These are phyloP conservation scores for Calocybe indica DNA, from an alignment of 768 basidiomycete species.

Conservation along the genomic window DNA sequence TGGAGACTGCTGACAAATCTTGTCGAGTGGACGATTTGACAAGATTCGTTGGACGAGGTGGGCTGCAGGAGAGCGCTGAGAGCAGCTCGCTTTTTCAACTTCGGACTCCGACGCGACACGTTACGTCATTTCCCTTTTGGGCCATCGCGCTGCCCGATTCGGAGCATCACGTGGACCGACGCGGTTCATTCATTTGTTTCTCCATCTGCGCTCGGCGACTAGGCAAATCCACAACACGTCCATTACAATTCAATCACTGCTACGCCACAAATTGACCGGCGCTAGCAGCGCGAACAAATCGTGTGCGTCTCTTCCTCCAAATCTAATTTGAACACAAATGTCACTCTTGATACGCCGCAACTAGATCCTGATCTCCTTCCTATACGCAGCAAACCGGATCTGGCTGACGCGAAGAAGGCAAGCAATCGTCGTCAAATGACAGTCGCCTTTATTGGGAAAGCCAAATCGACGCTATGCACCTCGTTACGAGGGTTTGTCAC, in stretches of 20 bases:
- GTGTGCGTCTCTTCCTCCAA: too few species aligned
- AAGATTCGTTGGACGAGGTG: slow-evolving; percentile 6
- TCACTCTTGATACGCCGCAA: too few species aligned
- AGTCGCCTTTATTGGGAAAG: too few species aligned
- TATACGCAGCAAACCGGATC: too few species aligned
- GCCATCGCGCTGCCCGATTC: slow-evolving; percentile 17
- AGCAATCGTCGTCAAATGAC: too few species aligned
- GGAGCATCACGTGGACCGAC: slow-evolving; percentile 11
- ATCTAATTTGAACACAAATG: too few species aligned
- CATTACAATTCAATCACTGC: slow-evolving; percentile 2
- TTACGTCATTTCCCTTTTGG: slow-evolving; percentile 13
- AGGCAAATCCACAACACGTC: slow-evolving; percentile 8
- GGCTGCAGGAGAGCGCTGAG: slow-evolving; percentile 2
- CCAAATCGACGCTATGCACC: too few species aligned
- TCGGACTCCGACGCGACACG: slow-evolving; percentile 14
- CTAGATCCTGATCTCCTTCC: too few species aligned
- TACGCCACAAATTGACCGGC: slow-evolving; percentile 25
- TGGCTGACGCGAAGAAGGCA: too few species aligned
- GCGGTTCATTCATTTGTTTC: slow-evolving; percentile 3
- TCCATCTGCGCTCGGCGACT: slow-evolving; percentile 13
- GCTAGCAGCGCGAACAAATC: neutral
- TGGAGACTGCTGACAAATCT: slow-evolving; percentile 35
- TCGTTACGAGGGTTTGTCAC: too few species aligned
- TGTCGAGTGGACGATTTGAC: slow-evolving; percentile 10
- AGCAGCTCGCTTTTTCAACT: slow-evolving; percentile 7